Percentiles rank a stretch among this genome's conserved stretches.
phyloP scores from a whole-genome alignment of 73 alveolate genomes.

The Diophrys appendiculata region DNA sequence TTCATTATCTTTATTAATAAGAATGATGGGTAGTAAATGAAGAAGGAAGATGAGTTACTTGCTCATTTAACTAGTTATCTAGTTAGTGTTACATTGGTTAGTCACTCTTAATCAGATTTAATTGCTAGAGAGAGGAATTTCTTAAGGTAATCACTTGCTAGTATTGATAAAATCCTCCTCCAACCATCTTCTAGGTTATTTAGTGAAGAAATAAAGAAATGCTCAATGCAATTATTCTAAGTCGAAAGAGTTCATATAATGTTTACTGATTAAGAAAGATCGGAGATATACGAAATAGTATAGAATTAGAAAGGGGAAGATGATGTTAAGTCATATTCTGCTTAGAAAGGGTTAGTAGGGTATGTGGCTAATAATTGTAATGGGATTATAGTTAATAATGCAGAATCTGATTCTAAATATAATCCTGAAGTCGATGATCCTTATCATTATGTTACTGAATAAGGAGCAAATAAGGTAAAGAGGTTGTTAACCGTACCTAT shows the following conservation, averaged over 20 bases:
- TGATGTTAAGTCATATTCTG: background rate
- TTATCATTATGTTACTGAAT: too few relatives aligned
- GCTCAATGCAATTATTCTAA: background rate
- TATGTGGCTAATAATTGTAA: constrained; percentile 5
- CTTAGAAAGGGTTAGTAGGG: constrained; percentile 8
- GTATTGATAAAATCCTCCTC: background rate
- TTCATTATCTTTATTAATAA: background rate
- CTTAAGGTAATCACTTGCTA: background rate
- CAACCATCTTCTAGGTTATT: background rate
- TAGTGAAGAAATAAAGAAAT: background rate
- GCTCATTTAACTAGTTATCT: background rate
- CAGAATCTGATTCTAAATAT: constrained; percentile 3
- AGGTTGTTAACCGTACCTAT: constrained; percentile 1
- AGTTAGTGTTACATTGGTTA: background rate
- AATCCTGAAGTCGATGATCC: constrained; percentile 12
- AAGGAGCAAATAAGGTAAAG: background rate
- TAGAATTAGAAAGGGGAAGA: background rate
- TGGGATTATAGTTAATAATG: background rate
- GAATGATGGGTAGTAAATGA: background rate
- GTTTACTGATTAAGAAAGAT: background rate
- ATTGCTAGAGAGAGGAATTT: background rate
- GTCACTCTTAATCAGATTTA: background rate
- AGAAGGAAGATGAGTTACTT: background rate
- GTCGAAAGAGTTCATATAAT: background rate
- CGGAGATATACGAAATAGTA: background rate